Evolutionary conservation across 768 basidiomycete species (phyloP), one percentile per base, ranked within the genome.

Genomic region (Rhodocollybia butyracea): DNA sequence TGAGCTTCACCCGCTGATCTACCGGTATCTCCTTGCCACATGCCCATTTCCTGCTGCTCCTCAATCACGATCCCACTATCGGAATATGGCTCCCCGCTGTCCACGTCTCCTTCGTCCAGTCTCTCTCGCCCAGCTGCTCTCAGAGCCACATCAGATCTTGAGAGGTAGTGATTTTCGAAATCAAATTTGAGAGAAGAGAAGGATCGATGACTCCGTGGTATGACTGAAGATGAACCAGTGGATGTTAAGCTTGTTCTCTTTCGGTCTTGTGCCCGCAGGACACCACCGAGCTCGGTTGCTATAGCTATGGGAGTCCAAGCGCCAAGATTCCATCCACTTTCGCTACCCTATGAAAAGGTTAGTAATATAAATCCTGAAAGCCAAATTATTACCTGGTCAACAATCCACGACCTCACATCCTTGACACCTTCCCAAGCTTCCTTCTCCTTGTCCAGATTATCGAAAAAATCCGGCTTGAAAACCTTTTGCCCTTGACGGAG

Each of bases 391-490:
- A 68, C 15, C 64, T 68, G 34, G 66, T 70, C 13, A 13, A 73
- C 67, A 17, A 89, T 68, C 91, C 91, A 91, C 41, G 70, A 71
- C 46, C 73, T 72, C 0, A 82, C 78, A 60, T 82, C 79, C 51
- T 76, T 70, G 32, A 90, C 74, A 19, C 76, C 82, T 51, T 79
- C 83, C 70, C 77, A 77, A 3, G 83, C 83, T n/a, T 81, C 79
- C 56, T 81, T 78, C 63, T 83, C 81, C 63, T 72, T 76, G 27
- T 73, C 70, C 13, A 85, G 71, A 39, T 70, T 72, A 27, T 88
- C 84, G 66, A 94, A 99, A 72, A 89, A 93, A 29, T 84, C 82
- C 3, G 94, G 91, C 71, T 98, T 98, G 73, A 78, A 85, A 13
- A 91, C 73, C 62, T 91, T 94, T 68, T 98, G 97, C 10, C 79